Base-by-base conservation (phyloP, 768 basidiomycete species). In the Lentinula edodes region DNA sequence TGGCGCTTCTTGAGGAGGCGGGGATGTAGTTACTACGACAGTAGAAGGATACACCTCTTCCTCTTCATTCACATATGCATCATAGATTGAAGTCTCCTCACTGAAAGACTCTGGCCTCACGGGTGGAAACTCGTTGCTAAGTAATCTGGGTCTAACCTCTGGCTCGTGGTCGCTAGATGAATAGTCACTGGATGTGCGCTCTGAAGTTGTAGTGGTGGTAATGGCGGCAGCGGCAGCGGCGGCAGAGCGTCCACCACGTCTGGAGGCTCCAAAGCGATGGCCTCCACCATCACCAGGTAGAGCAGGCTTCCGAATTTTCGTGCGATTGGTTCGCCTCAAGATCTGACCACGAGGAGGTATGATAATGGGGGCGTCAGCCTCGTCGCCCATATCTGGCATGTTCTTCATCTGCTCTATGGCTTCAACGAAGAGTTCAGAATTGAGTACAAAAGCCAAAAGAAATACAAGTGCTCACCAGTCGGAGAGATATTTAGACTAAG, bases 261-360 rank as follows among this genome's bases (percentile, higher is more conserved):
- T 74, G 15, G 77, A 75, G 28, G 83, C 73, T 39, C 82, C 81
- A 74, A 95, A 95, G 10, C 93, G 88, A 79, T 92, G 92, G 1
- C 91, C 91, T 38, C 83, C 86, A 10, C 89, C 90, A 72, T 91
- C 92, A 23, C 86, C 90, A 13, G 83, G 80, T 6, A 89, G 72
- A 5, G 85, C 83, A 13, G 87, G 79, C 76, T 98, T 99, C 39
- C 96, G 89, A 66, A 98, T 97, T 78, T 94, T 95, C 0, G 97
- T 99, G 13, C 96, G 86, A 4, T 94, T 94, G 9, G 94, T 85
- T 41, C 97, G 89, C 20, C 94, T 90, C 12, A 99, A 81, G 66
- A 95, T 93, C 72, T 88, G 90, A 6, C 91, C 91, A 1, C 93
- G 93, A 28, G 87, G 89, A 50, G 93, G 90, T 18, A 91, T 85